Evolutionary conservation across 768 basidiomycete genomes (phyloP).

Genomic region (Daedaleopsis nitida): DNA sequence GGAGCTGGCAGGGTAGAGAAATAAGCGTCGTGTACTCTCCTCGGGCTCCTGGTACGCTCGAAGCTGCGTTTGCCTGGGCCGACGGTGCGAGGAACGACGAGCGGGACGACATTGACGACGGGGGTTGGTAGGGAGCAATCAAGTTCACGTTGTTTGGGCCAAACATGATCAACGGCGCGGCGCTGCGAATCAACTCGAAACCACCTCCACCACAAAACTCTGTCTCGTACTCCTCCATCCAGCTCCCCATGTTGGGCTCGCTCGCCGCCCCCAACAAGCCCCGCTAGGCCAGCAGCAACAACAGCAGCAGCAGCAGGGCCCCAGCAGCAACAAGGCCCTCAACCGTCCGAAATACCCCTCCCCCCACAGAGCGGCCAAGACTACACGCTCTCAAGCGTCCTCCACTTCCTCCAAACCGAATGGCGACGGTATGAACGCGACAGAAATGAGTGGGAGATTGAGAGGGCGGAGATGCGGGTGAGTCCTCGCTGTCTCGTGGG

Average conservation of each 20-base stretch:
- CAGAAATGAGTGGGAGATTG: constrained; percentile 99
- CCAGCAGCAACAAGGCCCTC: constrained; percentile 58
- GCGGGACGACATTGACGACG: not conserved
- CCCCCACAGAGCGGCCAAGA: constrained; percentile 89
- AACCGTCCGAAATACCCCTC: constrained; percentile 60
- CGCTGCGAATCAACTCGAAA: constrained; percentile 27
- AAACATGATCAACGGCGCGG: constrained; percentile 30
- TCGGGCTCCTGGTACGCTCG: not conserved
- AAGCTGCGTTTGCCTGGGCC: constrained; percentile 1
- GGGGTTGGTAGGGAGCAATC: not conserved
- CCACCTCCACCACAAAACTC: constrained; percentile 27
- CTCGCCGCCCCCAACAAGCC: constrained; percentile 55
- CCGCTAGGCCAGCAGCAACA: constrained; percentile 39
- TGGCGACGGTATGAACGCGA: constrained; percentile 98
- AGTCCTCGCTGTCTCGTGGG: constrained; percentile 34
- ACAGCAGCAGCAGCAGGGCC: constrained; percentile 41
- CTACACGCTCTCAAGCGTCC: constrained; percentile 89
- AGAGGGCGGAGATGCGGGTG: constrained; percentile 98
- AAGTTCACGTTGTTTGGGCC: constrained; percentile 24
- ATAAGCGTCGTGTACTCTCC: not conserved
- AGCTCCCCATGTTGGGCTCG: constrained; percentile 73
- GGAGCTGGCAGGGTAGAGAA: constrained; percentile 12
- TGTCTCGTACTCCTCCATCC: constrained; percentile 36
- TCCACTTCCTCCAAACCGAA: constrained; percentile 98
- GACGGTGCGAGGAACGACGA: not conserved